Conservation (phyloP, 2,329 filamentous ascomycete genomes). For the Hymenoscyphus albidus region DNA sequence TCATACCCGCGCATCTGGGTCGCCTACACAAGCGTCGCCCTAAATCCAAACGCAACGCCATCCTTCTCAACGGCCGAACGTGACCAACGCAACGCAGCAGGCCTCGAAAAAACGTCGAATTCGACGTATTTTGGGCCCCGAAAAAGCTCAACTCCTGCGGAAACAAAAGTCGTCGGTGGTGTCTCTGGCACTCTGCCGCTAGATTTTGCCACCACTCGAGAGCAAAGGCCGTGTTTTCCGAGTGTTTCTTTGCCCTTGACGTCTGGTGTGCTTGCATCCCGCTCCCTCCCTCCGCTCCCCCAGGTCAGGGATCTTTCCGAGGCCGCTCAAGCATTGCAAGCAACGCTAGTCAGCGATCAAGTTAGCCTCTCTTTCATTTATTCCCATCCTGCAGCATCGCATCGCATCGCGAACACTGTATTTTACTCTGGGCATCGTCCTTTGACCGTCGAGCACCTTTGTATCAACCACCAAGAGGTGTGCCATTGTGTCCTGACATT, state of each 20-base stretch:
- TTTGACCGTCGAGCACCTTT: slow-evolving; percentile 9
- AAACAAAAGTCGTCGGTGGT: neutral
- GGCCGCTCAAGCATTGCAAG: slow-evolving; percentile 13
- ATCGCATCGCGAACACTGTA: slow-evolving; percentile 10
- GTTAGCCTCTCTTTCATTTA: slow-evolving; percentile 24
- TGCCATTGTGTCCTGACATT: slow-evolving; percentile 8
- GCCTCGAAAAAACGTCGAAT: neutral
- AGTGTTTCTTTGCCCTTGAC: neutral
- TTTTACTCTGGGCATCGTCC: neutral
- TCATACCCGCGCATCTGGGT: slow-evolving; percentile 27
- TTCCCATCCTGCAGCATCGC: slow-evolving; percentile 9
- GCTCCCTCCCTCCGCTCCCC: neutral
- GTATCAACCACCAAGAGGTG: slow-evolving; percentile 14
- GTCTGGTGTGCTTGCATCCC: neutral
- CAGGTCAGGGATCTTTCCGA: slow-evolving; percentile 16
- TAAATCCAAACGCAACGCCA: slow-evolving; percentile 7
- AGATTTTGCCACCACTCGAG: neutral
- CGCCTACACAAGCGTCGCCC: slow-evolving; percentile 18
- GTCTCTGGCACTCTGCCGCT: neutral
- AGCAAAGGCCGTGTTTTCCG: slow-evolving; percentile 3
- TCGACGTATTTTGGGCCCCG: neutral
- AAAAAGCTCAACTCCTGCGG: neutral
- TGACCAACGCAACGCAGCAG: slow-evolving; percentile 4
- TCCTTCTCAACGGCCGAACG: slow-evolving; percentile 13
- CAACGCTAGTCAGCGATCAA: slow-evolving; percentile 23